A percentile compares a stretch with the other conserved stretches of the same genome.
Evolutionary conservation across 2,329 filamentous ascomycete genomes (phyloP).

Genomic region (Ophiocordyceps camponoti-rufipedis): DNA sequence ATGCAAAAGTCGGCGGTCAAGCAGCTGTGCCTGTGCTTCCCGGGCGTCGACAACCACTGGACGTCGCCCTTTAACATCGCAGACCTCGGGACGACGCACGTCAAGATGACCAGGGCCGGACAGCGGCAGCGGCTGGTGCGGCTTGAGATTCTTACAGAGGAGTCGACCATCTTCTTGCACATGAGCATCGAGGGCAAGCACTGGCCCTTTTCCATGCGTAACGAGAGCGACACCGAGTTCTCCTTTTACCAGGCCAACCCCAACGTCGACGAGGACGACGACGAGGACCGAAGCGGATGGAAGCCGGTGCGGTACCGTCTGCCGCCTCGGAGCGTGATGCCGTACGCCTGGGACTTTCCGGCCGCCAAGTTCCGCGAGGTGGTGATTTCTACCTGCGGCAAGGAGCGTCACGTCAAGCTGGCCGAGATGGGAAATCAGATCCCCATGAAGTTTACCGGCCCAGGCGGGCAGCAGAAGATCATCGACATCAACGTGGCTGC

Average conservation of each 20-base stretch:
- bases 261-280: constrained; percentile 78
- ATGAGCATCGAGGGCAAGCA: constrained; percentile 81
- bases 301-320: constrained; percentile 82
- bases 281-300: constrained; percentile 73
- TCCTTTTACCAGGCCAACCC: constrained; percentile 92
- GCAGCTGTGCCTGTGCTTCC: constrained; percentile 82
- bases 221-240: constrained; percentile 93
- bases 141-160: constrained; percentile 79
- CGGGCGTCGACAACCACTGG: constrained; percentile 92
- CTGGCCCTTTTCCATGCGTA: constrained; percentile 97
- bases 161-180: constrained; percentile 83
- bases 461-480: constrained; percentile 57
- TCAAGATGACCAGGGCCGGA: constrained; percentile 82
- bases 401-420: constrained; percentile 77
- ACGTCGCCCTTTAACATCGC: constrained; percentile 96
- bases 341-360: constrained; percentile 97
- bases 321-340: constrained; percentile 93
- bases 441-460: constrained; percentile 71
- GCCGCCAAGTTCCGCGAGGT: constrained; percentile 94
- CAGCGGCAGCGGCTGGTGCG: constrained; percentile 78
- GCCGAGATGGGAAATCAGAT: constrained; percentile 93
- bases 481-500: constrained; percentile 95
- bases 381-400: constrained; percentile 37
- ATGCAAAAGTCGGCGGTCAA: constrained; percentile 69
- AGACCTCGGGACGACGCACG: constrained; percentile 76